A percentile compares a stretch with the other conserved stretches of the same genome.
Conservation (phyloP, 2,329 filamentous ascomycete genomes). For the Microsporum canis region DNA sequence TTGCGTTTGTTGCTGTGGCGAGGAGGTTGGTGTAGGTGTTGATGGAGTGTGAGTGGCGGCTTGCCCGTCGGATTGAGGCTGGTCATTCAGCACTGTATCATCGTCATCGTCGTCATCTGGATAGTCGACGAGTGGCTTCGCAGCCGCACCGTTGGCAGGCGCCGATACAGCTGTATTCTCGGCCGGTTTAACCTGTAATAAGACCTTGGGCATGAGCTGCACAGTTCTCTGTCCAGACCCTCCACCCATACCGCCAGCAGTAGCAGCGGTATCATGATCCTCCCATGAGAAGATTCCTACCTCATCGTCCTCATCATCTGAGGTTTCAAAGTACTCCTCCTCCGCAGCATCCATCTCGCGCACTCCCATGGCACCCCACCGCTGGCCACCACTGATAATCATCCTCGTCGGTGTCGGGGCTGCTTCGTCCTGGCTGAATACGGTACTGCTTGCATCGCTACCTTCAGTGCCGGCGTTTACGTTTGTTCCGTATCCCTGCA, state of each 20-base stretch:
- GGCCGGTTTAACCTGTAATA: slow-evolving; percentile 25
- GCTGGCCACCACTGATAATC: slow-evolving; percentile 45
- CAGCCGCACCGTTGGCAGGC: slow-evolving; percentile 47
- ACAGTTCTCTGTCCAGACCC: slow-evolving; percentile 3
- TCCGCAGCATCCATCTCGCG: slow-evolving; percentile 77
- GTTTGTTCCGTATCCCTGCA: slow-evolving; percentile 54
- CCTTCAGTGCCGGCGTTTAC: slow-evolving; percentile 40
- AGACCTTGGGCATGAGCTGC: slow-evolving; percentile 20
- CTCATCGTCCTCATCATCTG: slow-evolving; percentile 73
- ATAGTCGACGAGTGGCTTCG: slow-evolving; percentile 79
- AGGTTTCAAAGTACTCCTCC: slow-evolving; percentile 87
- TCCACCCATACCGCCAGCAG: background rate
- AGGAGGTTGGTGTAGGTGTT: slow-evolving; percentile 21
- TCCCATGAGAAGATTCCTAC: slow-evolving; percentile 19
- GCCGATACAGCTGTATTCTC: slow-evolving; percentile 17
- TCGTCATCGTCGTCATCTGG: slow-evolving; percentile 73
- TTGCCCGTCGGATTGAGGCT: slow-evolving; percentile 15
- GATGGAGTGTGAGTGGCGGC: background rate
- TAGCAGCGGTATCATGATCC: slow-evolving; percentile 2
- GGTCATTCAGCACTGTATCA: slow-evolving; percentile 44
- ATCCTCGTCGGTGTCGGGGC: slow-evolving; percentile 33
- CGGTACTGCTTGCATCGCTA: slow-evolving; percentile 25
- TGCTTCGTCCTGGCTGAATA: slow-evolving; percentile 58
- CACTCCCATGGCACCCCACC: slow-evolving; percentile 51
- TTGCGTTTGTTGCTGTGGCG: slow-evolving; percentile 12